Evolutionary conservation across 2,329 filamentous ascomycete species (phyloP).

Genomic region (Aspergillus eucalypticola): DNA sequence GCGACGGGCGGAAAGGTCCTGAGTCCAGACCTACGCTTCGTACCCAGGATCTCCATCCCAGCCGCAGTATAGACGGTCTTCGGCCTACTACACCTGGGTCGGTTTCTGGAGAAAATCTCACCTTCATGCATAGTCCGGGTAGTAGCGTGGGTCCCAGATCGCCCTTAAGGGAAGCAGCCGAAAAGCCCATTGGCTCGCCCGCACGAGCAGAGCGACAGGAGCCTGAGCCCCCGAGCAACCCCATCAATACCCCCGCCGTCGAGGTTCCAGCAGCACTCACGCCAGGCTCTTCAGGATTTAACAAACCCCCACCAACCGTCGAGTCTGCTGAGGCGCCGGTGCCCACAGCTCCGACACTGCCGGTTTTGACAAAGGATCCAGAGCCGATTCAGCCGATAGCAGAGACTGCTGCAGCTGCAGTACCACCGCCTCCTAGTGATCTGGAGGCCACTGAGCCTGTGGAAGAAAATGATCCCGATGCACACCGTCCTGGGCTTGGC

Average conservation of each 20-base stretch:
- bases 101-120: slow-evolving; percentile 24
- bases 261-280: slow-evolving; percentile 26
- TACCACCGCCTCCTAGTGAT: slow-evolving; percentile 17
- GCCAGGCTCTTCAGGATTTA: slow-evolving; percentile 21
- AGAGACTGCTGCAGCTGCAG: slow-evolving; percentile 12
- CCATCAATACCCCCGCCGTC: slow-evolving; percentile 18
- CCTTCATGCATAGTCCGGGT: slow-evolving; percentile 22
- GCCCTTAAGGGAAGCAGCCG: slow-evolving; percentile 30
- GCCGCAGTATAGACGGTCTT: slow-evolving; percentile 29
- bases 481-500: slow-evolving; percentile 73
- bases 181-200: slow-evolving; percentile 39
- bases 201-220: slow-evolving; percentile 33
- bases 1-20: slow-evolving; percentile 26
- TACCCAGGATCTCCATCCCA: slow-evolving; percentile 21
- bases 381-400: slow-evolving; percentile 12
- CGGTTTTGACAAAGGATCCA: slow-evolving; percentile 6
- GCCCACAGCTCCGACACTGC: neutral
- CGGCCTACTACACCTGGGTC: slow-evolving; percentile 34
- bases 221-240: slow-evolving; percentile 27
- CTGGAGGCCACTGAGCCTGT: slow-evolving; percentile 23
- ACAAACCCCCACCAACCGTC: slow-evolving; percentile 6
- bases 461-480: slow-evolving; percentile 51
- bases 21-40: slow-evolving; percentile 24
- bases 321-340: slow-evolving; percentile 14
- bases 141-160: slow-evolving; percentile 32